A percentile compares a stretch with the other conserved stretches of the same genome.
Conservation (phyloP, 2,329 filamentous ascomycete species). For the Septoria linicola region DNA sequence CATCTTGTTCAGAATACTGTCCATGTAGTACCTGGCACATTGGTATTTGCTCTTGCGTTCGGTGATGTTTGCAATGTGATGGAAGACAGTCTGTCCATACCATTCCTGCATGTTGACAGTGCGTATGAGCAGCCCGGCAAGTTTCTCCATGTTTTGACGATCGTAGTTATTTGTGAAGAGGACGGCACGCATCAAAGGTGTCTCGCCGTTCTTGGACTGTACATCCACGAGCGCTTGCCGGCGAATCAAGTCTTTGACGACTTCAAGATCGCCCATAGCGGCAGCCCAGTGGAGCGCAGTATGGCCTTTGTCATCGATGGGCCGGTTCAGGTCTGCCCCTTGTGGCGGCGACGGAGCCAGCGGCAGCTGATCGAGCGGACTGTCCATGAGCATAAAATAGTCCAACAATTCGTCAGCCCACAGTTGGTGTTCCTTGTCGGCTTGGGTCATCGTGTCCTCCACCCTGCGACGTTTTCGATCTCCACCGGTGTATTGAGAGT, state of each 20-base stretch:
- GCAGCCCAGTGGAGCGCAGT: constrained; percentile 96
- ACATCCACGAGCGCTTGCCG: constrained; percentile 74
- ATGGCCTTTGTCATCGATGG: constrained; percentile 91
- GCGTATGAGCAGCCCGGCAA: constrained; percentile 78
- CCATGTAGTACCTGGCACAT: constrained; percentile 89
- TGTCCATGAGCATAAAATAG: constrained; percentile 75
- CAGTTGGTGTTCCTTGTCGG: constrained; percentile 80
- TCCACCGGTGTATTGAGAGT: constrained; percentile 61
- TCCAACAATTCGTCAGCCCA: constrained; percentile 93
- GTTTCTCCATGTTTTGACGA: constrained; percentile 81
- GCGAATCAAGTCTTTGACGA: constrained; percentile 81
- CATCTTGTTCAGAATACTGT: constrained; percentile 84
- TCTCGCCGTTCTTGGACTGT: constrained; percentile 67
- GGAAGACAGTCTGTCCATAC: constrained; percentile 83
- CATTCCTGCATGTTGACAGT: constrained; percentile 79
- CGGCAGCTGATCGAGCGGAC: constrained; percentile 60
- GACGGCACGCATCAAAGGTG: constrained; percentile 89
- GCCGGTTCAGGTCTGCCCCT: constrained; percentile 83
- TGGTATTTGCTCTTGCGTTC: constrained; percentile 81
- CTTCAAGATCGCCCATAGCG: constrained; percentile 92
- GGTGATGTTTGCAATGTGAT: constrained; percentile 89
- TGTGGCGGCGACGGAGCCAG: constrained; percentile 73
- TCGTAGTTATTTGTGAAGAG: constrained; percentile 97
- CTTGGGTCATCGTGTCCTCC: constrained; percentile 55
- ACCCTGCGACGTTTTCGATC: constrained; percentile 77